Conservation (phyloP, 495 filamentous ascomycete species). For the Neurospora discreta region DNA sequence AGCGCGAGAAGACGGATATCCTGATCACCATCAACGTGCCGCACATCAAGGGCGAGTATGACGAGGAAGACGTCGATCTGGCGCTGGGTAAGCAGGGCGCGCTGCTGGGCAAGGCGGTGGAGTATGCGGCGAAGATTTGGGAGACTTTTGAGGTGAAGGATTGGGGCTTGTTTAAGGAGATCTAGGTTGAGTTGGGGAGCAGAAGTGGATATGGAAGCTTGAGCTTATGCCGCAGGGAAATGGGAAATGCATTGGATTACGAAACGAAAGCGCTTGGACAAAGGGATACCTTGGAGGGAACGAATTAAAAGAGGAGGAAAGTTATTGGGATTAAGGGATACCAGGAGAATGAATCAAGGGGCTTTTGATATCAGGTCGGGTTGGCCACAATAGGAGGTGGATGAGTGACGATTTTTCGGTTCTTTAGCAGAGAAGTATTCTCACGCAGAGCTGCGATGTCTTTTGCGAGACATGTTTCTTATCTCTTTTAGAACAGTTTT, state of each 20-base stretch:
- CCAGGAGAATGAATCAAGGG: background rate
- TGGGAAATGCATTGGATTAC: background rate
- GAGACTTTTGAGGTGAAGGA: conserved; percentile 64
- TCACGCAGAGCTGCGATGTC: background rate
- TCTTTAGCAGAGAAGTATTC: background rate
- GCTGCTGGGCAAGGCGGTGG: conserved; percentile 50
- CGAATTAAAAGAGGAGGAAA: background rate
- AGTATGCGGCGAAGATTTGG: conserved; percentile 50
- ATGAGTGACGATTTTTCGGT: background rate
- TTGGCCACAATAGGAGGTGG: background rate
- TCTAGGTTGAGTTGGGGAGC: conserved; percentile 11
- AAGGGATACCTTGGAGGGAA: background rate
- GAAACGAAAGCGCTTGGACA: background rate
- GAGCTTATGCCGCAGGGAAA: background rate
- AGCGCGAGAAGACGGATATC: conserved; percentile 70
- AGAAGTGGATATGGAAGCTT: background rate
- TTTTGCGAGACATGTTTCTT: background rate
- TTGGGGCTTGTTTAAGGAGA: conserved; percentile 66
- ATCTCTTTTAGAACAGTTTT: background rate
- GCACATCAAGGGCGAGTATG: conserved; percentile 53
- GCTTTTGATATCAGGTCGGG: background rate
- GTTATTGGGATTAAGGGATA: background rate
- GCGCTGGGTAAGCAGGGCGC: conserved; percentile 48
- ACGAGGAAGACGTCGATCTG: conserved; percentile 53
- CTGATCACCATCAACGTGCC: conserved; percentile 85